Conservation (phyloP, 2,329 filamentous ascomycete species). For the Herpotrichia juniperi region DNA sequence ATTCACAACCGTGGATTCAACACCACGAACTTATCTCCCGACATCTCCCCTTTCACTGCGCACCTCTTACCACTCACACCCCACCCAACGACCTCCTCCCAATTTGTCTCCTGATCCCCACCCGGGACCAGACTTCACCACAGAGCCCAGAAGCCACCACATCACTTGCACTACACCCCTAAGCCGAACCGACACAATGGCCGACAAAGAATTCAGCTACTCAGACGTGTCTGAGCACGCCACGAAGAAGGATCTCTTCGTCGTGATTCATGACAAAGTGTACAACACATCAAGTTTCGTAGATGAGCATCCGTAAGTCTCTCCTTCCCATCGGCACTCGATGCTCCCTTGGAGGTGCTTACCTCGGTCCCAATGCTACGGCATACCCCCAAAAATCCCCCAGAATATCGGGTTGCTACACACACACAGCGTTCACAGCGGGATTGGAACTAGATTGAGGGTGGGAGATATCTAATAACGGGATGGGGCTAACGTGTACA, state of each 20-base stretch:
- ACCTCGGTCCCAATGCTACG: no score
- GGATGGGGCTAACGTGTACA: not conserved
- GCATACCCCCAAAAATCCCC: no score
- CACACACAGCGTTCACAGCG: no score
- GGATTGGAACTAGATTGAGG: not conserved
- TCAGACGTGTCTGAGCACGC: constrained; percentile 48
- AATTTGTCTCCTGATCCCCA: constrained; percentile 2
- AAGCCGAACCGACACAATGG: no score
- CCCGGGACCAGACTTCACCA: constrained; percentile 4
- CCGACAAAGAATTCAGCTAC: constrained; percentile 48
- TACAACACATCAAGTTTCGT: constrained; percentile 90
- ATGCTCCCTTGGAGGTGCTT: not conserved
- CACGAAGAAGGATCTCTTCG: constrained; percentile 85
- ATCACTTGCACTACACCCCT: not conserved
- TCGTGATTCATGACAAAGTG: constrained; percentile 96
- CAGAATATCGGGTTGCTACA: no score
- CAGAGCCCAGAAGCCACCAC: not conserved
- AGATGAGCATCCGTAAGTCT: constrained; percentile 89
- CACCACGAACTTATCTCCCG: constrained; percentile 3
- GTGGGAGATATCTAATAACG: not conserved
- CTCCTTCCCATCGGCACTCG: not conserved
- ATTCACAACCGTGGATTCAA: not conserved
- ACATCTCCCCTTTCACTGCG: not conserved
- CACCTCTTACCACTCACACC: not conserved
- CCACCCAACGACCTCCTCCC: not conserved